Evolutionary conservation across 306 rosid species (phyloP), one percentile per base, ranked within the genome.

Genomic region (Cicer arietinum): DNA sequence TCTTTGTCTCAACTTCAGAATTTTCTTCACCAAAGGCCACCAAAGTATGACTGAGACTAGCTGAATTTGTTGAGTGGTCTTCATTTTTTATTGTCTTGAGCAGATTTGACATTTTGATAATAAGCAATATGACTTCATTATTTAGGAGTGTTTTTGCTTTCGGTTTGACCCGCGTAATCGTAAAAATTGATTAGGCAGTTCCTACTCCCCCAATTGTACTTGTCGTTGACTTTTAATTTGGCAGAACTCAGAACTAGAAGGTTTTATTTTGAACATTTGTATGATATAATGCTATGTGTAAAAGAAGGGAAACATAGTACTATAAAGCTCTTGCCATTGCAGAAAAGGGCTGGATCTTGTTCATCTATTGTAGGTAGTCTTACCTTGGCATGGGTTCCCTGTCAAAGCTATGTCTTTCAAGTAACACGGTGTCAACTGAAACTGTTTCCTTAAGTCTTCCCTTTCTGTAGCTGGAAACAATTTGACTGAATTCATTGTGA

Each of bases 1-100:
- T 87, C 96, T 79, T 81, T 84, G 17, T 84, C 96, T 42, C 97
- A 90, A 79, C 73, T 94, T 6, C 88, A 92, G 83, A 90, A 92
- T 80, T 94, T 90, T 84, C 96, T 94, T 40, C 73, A 74, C 76
- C 89, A 88, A 85, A 81, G 79, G 35, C 96, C 97, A 8, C 93
- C 97, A 42, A 90, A 90, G 99, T 94, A 77, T 74, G 71, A 14
- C 20, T 7, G 70, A 73, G 43, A 45, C 45, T 16, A 71, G 72
- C 22, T 70, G 25, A 20, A 61, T 58, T n/a, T 69, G 46, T 46
- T 54, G 41, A 4, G 53, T 1, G 18, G 18, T 48, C 43, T 74
- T 30, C 2, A 7, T 43, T 41, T 52, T 14, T 62, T 80, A 1
- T 47, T 60, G 76, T 40, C 51, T 82, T 77, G 50, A 69, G 45